These are phyloP conservation scores for Trichosporon sp. DNA, from an alignment of 1,284 basidiomycete genomes.

Conservation along the genomic window DNA sequence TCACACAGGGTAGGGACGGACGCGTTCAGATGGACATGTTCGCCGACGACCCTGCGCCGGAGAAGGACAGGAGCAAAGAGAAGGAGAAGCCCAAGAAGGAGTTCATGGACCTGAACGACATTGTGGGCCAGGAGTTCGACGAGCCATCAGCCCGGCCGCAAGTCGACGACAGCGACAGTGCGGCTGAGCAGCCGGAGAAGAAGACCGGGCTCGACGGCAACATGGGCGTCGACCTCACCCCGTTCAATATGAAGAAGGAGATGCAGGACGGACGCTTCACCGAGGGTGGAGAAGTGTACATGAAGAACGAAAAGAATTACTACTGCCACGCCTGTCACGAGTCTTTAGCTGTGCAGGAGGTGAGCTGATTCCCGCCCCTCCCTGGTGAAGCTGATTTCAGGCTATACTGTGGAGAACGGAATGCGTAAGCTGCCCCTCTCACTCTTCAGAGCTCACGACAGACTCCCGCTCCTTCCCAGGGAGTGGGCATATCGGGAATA, in stretches of 20 bases:
- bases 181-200: constrained; percentile 34
- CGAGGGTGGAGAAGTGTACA: constrained; percentile 80
- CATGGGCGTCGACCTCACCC: constrained; percentile 90
- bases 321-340: too few relatives aligned
- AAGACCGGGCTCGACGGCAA: constrained; percentile 58
- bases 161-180: constrained; percentile 63
- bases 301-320: constrained; percentile 65
- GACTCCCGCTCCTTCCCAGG: too few relatives aligned
- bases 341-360: too few relatives aligned
- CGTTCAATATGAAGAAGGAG: constrained; percentile 99
- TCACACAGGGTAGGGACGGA: too few relatives aligned
- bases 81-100: constrained; percentile 63
- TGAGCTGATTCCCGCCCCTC: too few relatives aligned
- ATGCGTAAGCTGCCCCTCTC: too few relatives aligned
- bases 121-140: constrained; percentile 90
- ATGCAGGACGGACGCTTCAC: constrained; percentile 97
- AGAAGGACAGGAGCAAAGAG: constrained; percentile 32
- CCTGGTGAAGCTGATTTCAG: too few relatives aligned
- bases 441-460: too few relatives aligned
- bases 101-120: constrained; percentile 84
- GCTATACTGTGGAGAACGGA: too few relatives aligned
- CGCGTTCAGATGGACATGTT: constrained; percentile 91
- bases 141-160: constrained; percentile 60
- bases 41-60: constrained; percentile 55
- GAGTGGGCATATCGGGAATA: too few relatives aligned